Base-by-base conservation (phyloP, 139 green algal genomes). In the Desmodesmus armatus region DNA sequence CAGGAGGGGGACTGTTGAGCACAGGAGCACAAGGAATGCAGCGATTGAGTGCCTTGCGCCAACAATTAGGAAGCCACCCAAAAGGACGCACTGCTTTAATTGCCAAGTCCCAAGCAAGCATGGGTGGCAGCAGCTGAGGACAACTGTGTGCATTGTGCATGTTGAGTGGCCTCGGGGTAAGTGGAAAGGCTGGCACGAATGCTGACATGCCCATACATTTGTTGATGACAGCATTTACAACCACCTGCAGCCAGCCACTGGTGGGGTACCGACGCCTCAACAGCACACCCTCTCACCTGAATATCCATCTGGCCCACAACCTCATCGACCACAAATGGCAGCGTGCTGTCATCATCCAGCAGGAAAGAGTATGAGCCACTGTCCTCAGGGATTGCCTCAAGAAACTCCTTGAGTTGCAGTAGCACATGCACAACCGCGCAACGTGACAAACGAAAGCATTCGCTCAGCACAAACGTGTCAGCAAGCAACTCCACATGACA, bases 341-440 rank as follows among this genome's bases (percentile, higher is more conserved):
- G 92, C 82, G 92, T 95, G 17, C 93, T 97, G 91, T 99, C 97
- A 79, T 99, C 97, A 80, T 99, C 97, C 76, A 99, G 92, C 74
- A 99, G 91, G 95, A 99, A 99, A 25, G 91, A 96, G 91, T 99
- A 95, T 7, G 51, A 93, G 82, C 90, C 91, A 41, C 84, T 85
- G 86, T 43, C 80, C 60, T 65, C 75, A 55, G 87, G 88, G 51
- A 98, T 93, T 87, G 95, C 92, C 97, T 99, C 99, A 2, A 91
- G 85, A 77, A 92, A 67, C 91, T 98, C 98, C 95, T 98, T 97
- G 31, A 87, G 80, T 0, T 79, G 75, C 51, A 98, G 89, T 63
- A 98, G 97, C 69, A 55, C 47, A 55, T 13, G 13, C 9, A 21
- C 47, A 55, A 55, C 47, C 7, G 13, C 47, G 13, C 47, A 55